Conservation (phyloP, 1,284 basidiomycete species). For the Cryptococcus hybrid region DNA sequence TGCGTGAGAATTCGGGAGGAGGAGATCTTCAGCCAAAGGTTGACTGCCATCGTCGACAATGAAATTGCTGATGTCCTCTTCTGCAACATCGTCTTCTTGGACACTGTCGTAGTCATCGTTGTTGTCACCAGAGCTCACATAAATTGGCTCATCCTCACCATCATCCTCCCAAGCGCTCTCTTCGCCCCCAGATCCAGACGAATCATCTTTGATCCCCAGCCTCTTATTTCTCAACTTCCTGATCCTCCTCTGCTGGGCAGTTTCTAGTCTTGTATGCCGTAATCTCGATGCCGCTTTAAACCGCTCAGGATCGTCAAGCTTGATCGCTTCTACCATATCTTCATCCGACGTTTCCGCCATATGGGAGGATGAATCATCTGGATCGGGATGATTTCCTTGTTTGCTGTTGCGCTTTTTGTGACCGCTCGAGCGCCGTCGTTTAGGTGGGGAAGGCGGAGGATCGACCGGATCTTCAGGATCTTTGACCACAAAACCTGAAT, state of each 20-base stretch:
- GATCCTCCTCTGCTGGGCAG: slow-evolving; percentile 36
- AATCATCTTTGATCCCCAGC: slow-evolving; percentile 10
- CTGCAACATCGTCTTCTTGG: slow-evolving; percentile 38
- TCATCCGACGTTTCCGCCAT: slow-evolving; percentile 16
- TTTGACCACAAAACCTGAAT: too few species aligned
- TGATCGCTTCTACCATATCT: slow-evolving; percentile 60
- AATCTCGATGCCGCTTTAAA: slow-evolving; percentile 55
- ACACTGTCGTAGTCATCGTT: slow-evolving; percentile 20
- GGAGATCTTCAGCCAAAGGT: neutral
- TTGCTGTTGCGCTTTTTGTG: neutral
- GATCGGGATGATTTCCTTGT: neutral
- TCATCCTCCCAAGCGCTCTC: slow-evolving; percentile 44
- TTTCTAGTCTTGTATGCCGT: slow-evolving; percentile 17
- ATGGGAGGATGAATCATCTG: neutral
- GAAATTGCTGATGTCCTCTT: slow-evolving; percentile 60
- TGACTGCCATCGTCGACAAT: slow-evolving; percentile 62
- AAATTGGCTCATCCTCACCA: slow-evolving; percentile 6
- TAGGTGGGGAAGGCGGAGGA: too few species aligned
- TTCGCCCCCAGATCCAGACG: slow-evolving; percentile 43
- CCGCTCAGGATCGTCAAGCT: slow-evolving; percentile 47
- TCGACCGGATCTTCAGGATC: too few species aligned
- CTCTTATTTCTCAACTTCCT: slow-evolving; percentile 27
- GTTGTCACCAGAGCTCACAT: slow-evolving; percentile 14
- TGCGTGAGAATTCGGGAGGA: slow-evolving; percentile 69
- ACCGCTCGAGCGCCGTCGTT: neutral